Evolutionary conservation across 495 filamentous ascomycete species (phyloP).

Genomic region (Podospora pseudoanserina): DNA sequence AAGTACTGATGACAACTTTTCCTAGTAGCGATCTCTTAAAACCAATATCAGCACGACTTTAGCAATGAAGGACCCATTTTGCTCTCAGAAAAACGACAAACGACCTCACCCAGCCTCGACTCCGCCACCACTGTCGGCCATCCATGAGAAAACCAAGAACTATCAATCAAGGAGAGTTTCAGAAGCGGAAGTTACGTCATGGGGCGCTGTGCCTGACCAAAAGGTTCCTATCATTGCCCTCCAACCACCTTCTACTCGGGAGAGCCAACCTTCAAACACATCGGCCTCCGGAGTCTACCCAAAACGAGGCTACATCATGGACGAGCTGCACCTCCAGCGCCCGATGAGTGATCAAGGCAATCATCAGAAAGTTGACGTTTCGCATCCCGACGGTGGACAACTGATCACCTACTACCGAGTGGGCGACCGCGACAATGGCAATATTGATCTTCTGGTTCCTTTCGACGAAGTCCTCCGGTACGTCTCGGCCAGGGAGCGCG

Average conservation of each 20-base stretch:
- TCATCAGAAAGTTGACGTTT: too few species aligned
- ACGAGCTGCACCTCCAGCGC: background rate
- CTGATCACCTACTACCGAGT: background rate
- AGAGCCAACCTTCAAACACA: background rate
- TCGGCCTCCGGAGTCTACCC: background rate
- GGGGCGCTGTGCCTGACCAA: background rate
- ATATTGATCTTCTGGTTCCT: background rate
- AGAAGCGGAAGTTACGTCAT: too few species aligned
- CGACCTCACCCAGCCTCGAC: too few species aligned
- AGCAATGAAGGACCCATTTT: too few species aligned
- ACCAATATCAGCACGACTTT: too few species aligned
- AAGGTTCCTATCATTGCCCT: background rate
- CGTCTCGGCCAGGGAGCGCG: background rate
- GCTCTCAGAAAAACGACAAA: too few species aligned
- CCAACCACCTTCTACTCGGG: background rate
- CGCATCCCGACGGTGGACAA: background rate
- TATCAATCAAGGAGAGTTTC: too few species aligned
- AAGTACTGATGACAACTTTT: too few species aligned
- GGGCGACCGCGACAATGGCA: background rate
- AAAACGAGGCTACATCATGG: background rate
- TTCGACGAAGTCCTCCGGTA: background rate
- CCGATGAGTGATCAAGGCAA: background rate
- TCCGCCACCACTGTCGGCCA: too few species aligned
- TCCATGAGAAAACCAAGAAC: too few species aligned
- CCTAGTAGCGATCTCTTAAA: too few species aligned